phyloP scores from a whole-genome alignment of 148 eudicot genomes.

The Beta vulgaris region DNA sequence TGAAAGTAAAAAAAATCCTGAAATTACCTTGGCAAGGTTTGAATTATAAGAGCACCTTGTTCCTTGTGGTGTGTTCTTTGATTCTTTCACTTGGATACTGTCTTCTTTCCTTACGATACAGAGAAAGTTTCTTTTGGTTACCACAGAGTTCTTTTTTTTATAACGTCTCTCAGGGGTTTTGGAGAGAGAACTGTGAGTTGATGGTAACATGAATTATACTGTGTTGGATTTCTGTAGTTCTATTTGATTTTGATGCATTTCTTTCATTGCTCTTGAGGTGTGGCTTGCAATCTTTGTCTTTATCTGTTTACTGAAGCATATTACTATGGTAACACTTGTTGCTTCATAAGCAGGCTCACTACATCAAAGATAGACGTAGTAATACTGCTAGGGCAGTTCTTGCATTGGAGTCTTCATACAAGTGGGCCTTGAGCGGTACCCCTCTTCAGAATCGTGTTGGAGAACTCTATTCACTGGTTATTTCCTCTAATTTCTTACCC shows the following conservation, averaged over 20 bases:
- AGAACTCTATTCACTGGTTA: conserved; percentile 90
- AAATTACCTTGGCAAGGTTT: background rate
- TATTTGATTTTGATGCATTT: background rate
- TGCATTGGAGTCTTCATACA: conserved; percentile 74
- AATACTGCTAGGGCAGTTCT: conserved; percentile 89
- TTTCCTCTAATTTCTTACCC: background rate
- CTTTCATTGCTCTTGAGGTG: background rate
- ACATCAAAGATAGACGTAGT: conserved; percentile 74
- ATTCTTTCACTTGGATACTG: no score
- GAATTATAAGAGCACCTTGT: background rate
- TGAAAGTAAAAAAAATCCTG: background rate
- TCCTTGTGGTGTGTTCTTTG: background rate
- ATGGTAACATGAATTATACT: background rate
- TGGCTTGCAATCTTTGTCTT: background rate
- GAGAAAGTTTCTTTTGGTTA: no score
- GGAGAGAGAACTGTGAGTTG: background rate
- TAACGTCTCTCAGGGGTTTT: background rate
- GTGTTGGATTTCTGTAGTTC: background rate
- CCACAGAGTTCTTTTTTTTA: no score
- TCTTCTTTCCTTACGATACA: no score
- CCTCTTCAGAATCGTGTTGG: conserved; percentile 98
- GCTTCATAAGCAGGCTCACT: conserved; percentile 62
- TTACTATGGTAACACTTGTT: background rate
- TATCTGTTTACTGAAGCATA: background rate
- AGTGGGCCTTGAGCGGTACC: conserved; percentile 99